Evolutionary conservation across 495 filamentous ascomycete genomes (phyloP).

Genomic region (Annulohypoxylon moriforme): DNA sequence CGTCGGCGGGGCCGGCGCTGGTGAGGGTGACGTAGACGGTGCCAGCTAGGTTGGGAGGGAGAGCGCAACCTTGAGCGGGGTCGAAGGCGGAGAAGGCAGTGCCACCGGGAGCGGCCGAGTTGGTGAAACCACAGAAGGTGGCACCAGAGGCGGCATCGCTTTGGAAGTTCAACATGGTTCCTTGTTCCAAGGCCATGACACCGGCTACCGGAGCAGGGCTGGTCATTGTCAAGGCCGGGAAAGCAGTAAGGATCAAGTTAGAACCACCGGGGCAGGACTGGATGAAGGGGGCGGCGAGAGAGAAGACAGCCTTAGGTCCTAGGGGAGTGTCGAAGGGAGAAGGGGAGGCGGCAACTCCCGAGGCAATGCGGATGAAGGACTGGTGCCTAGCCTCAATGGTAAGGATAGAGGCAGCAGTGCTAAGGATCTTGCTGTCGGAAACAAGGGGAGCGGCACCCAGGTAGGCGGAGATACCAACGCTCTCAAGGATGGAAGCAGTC

Average conservation of each 20-base stretch:
- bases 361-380: slow-evolving; percentile 66
- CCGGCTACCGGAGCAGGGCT: slow-evolving; percentile 56
- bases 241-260: slow-evolving; percentile 66
- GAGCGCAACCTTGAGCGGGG: slow-evolving; percentile 58
- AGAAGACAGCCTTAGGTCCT: slow-evolving; percentile 68
- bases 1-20: slow-evolving; percentile 54
- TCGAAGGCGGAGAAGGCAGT: slow-evolving; percentile 64
- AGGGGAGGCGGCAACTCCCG: slow-evolving; percentile 61
- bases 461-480: slow-evolving; percentile 71
- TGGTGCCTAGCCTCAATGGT: slow-evolving; percentile 72
- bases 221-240: slow-evolving; percentile 66
- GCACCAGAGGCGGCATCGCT: slow-evolving; percentile 56
- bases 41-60: slow-evolving; percentile 64
- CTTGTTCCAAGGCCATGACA: slow-evolving; percentile 57
- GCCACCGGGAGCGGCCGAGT: slow-evolving; percentile 62
- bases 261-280: slow-evolving; percentile 66
- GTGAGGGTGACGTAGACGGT: slow-evolving; percentile 66
- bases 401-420: slow-evolving; percentile 67
- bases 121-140: slow-evolving; percentile 68
- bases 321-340: slow-evolving; percentile 71
- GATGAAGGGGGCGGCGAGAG: slow-evolving; percentile 73
- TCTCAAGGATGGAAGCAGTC: slow-evolving; percentile 70
- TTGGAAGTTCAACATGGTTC: slow-evolving; percentile 55
- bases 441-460: slow-evolving; percentile 71
- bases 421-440: slow-evolving; percentile 62